A percentile compares a stretch with the other conserved stretches of the same genome.
phyloP scores from a whole-genome alignment of 2,329 filamentous ascomycete genomes.

The Fusarium coffeatum region DNA sequence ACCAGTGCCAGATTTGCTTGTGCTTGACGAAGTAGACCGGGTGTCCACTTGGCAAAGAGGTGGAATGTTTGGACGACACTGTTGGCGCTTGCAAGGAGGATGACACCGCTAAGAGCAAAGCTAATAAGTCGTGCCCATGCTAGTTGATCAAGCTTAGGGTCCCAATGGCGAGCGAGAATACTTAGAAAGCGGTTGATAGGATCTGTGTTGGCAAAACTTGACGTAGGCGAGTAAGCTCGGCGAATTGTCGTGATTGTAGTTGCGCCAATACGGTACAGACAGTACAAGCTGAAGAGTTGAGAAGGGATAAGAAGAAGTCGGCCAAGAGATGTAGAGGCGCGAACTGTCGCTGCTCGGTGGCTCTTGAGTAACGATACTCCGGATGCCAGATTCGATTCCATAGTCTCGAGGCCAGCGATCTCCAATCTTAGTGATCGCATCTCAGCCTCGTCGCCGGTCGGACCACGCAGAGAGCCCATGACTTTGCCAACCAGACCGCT shows the following conservation, averaged over 20 bases:
- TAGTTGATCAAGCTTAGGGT: slow-evolving; percentile 82
- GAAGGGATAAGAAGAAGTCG: slow-evolving; percentile 70
- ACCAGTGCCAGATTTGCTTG: slow-evolving; percentile 83
- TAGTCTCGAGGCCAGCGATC: slow-evolving; percentile 81
- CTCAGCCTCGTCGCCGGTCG: slow-evolving; percentile 69
- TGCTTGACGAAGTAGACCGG: slow-evolving; percentile 76
- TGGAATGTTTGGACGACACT: slow-evolving; percentile 87
- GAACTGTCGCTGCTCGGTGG: slow-evolving; percentile 71
- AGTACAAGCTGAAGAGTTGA: slow-evolving; percentile 82
- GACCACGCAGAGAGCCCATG: slow-evolving; percentile 76
- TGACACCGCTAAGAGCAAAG: slow-evolving; percentile 84
- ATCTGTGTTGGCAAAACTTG: slow-evolving; percentile 75
- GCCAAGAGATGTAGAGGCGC: slow-evolving; percentile 75
- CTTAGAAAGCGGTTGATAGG: slow-evolving; percentile 87
- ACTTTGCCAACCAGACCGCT: slow-evolving; percentile 78
- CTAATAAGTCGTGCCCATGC: slow-evolving; percentile 89
- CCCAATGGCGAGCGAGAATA: slow-evolving; percentile 83
- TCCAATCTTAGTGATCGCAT: slow-evolving; percentile 75
- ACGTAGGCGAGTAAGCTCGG: slow-evolving; percentile 57
- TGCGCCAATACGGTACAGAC: slow-evolving; percentile 82
- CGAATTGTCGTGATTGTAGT: slow-evolving; percentile 76
- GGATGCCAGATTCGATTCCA: slow-evolving; percentile 77
- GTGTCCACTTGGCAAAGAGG: slow-evolving; percentile 80
- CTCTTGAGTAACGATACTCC: slow-evolving; percentile 72
- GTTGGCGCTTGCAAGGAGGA: slow-evolving; percentile 83